Percentiles rank a stretch among this genome's conserved stretches.
Evolutionary conservation across 2,329 filamentous ascomycete species (phyloP).

Genomic region (Penicillium sp.): DNA sequence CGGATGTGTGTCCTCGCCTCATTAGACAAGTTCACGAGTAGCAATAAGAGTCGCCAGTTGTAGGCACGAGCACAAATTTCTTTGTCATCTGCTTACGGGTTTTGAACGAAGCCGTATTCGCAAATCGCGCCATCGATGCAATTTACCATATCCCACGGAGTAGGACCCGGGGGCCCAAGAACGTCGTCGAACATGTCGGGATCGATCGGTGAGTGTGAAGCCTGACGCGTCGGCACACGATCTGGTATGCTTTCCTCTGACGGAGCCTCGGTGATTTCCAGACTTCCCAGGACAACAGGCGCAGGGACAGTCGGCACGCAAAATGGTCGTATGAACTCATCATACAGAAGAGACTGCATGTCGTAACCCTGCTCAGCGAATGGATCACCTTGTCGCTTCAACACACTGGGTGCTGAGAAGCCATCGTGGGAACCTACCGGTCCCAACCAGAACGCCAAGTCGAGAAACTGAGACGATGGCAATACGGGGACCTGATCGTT

Average conservation of each 20-base stretch:
- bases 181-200: background rate
- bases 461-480: background rate
- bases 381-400: background rate
- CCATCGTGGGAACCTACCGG: background rate
- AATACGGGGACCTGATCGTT: conserved; percentile 8
- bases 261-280: too few species aligned
- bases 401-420: background rate
- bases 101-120: too few species aligned
- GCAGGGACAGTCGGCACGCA: background rate
- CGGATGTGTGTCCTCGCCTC: too few species aligned
- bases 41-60: too few species aligned
- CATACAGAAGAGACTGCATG: background rate
- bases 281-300: too few species aligned
- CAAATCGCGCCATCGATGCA: background rate
- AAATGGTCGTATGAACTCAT: background rate
- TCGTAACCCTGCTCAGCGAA: background rate
- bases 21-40: too few species aligned
- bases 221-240: background rate
- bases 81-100: too few species aligned
- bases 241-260: too few species aligned
- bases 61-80: too few species aligned
- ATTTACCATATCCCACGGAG: background rate
- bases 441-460: background rate
- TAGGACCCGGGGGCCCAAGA: background rate
- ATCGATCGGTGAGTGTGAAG: background rate